Conservation (phyloP, 2,329 filamentous ascomycete species). For the Bipolaris zeicola region DNA sequence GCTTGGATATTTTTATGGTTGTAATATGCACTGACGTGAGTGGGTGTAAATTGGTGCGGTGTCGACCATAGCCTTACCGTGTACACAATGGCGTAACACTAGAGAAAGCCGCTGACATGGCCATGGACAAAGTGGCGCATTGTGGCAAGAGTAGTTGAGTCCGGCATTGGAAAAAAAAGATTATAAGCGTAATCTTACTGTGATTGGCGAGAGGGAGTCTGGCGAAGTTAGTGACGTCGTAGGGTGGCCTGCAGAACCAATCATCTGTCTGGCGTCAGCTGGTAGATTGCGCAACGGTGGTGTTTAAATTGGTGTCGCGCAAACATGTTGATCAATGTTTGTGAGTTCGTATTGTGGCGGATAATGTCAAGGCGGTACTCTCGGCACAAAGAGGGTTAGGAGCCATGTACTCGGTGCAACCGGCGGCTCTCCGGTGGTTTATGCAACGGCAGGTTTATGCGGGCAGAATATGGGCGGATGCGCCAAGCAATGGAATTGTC, state of each 20-base stretch:
- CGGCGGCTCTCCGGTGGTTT: conserved; percentile 2
- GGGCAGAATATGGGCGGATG: conserved; percentile 1
- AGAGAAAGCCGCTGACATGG: not conserved
- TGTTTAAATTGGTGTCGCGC: not conserved
- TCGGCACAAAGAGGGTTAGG: conserved; percentile 1
- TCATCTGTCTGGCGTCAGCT: not conserved
- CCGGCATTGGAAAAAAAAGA: not conserved
- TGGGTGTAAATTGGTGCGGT: not conserved
- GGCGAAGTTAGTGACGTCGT: not conserved
- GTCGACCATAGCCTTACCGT: not conserved
- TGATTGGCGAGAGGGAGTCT: not conserved
- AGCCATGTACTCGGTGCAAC: conserved; percentile 9
- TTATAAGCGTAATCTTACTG: not conserved
- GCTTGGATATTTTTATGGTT: not conserved
- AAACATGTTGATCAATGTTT: not conserved
- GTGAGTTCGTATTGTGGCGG: not conserved
- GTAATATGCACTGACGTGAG: not conserved
- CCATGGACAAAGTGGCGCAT: not conserved
- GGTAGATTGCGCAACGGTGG: not conserved
- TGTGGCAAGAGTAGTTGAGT: not conserved
- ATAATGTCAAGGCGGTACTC: not conserved
- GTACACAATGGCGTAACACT: not conserved
- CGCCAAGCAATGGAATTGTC: conserved; percentile 10
- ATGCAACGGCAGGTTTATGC: conserved; percentile 3
- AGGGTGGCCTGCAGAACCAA: not conserved